These are phyloP conservation scores for Gillenia trifoliata DNA, from an alignment of 306 rosid species.

Conservation along the genomic window DNA sequence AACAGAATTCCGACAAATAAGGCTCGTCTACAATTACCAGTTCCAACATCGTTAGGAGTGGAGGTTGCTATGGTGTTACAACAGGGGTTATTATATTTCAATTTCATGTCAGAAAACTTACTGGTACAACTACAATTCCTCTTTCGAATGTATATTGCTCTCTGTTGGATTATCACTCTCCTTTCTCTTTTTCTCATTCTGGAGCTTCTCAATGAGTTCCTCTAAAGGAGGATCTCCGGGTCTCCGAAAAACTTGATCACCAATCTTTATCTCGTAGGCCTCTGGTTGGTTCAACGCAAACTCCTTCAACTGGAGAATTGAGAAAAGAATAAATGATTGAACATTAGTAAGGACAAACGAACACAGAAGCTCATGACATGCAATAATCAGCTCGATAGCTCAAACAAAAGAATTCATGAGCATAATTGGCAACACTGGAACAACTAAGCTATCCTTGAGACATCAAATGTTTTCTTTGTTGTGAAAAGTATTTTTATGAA, in stretches of 20 bases:
- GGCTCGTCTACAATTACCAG: neutral
- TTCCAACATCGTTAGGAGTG: neutral
- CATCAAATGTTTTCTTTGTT: neutral
- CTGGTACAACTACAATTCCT: conserved; percentile 47
- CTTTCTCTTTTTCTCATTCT: conserved; percentile 31
- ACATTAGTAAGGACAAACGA: neutral
- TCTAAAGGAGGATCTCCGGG: conserved; percentile 85
- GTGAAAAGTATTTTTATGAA: neutral
- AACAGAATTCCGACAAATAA: neutral
- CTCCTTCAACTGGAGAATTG: conserved; percentile 66
- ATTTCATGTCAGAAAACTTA: neutral
- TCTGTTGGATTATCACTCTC: conserved; percentile 28
- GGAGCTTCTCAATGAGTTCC: conserved; percentile 52
- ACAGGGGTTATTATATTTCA: neutral
- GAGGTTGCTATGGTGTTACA: neutral
- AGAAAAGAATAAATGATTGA: neutral
- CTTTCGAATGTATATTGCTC: conserved; percentile 29
- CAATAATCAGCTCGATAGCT: neutral
- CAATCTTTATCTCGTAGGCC: conserved; percentile 82
- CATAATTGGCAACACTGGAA: neutral
- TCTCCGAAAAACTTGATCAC: conserved; percentile 68
- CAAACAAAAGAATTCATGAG: neutral
- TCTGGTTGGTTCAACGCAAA: conserved; percentile 68
- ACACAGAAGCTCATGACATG: neutral
- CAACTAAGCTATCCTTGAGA: neutral